Conservation (phyloP, 495 filamentous ascomycete genomes). For the Aeminium ludgeri region DNA sequence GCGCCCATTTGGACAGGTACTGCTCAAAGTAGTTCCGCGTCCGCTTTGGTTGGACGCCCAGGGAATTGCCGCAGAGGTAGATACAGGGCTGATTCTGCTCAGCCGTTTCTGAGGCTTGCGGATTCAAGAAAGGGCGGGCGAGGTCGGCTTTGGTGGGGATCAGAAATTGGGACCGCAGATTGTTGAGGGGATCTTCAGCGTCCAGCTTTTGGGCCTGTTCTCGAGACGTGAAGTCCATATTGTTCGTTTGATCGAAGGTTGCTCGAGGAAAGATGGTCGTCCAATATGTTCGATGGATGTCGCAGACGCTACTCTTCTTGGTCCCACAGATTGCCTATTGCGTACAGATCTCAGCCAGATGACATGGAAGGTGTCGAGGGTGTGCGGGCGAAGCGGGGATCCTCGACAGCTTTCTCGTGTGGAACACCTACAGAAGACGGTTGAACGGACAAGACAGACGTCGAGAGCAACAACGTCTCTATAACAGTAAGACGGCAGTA, state of each 20-base stretch:
- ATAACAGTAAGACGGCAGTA: too few relatives aligned
- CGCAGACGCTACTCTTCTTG: too few relatives aligned
- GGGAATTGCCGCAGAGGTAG: slow-evolving; percentile 94
- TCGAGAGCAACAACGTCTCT: too few relatives aligned
- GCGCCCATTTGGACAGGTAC: slow-evolving; percentile 76
- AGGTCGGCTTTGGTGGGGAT: slow-evolving; percentile 70
- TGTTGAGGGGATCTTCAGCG: slow-evolving; percentile 45
- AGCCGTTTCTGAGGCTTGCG: neutral
- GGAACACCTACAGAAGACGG: too few relatives aligned
- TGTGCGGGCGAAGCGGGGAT: too few relatives aligned
- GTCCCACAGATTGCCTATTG: too few relatives aligned
- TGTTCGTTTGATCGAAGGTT: neutral
- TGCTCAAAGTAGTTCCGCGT: slow-evolving; percentile 53
- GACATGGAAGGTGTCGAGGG: too few relatives aligned
- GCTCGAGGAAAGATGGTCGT: neutral
- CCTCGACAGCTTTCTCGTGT: too few relatives aligned
- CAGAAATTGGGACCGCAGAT: slow-evolving; percentile 60
- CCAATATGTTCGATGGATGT: too few relatives aligned
- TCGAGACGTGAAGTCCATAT: slow-evolving; percentile 2
- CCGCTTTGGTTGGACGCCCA: slow-evolving; percentile 71
- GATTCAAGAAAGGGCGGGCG: slow-evolving; percentile 35
- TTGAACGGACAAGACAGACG: too few relatives aligned
- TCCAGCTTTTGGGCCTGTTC: slow-evolving; percentile 53
- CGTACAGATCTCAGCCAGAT: too few relatives aligned
- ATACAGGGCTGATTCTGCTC: slow-evolving; percentile 33